Conservation (phyloP, 768 basidiomycete species). For the Amanita fuliginea region DNA sequence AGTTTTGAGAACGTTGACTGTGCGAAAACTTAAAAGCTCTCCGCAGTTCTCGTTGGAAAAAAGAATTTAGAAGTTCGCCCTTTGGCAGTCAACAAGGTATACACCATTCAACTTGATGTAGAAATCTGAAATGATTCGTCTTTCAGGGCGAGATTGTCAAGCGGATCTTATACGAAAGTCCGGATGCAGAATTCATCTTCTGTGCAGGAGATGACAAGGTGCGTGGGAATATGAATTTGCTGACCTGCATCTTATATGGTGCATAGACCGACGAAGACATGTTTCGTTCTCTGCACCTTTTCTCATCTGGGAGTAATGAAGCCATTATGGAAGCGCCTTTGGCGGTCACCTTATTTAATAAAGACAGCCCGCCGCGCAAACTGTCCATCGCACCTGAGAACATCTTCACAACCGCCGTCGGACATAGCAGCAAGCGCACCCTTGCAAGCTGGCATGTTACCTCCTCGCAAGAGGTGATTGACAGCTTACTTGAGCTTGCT, state of each 20-base stretch:
- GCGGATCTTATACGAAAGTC: conserved; percentile 84
- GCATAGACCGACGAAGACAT: conserved; percentile 94
- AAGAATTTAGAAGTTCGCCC: conserved; percentile 98
- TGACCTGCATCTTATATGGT: background rate
- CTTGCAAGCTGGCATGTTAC: conserved; percentile 90
- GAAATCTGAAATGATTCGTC: background rate
- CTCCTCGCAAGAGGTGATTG: conserved; percentile 77
- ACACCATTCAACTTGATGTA: background rate
- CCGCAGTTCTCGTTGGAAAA: conserved; percentile 83
- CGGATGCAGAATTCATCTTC: conserved; percentile 91
- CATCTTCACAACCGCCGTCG: conserved; percentile 91
- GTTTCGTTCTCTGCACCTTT: conserved; percentile 82
- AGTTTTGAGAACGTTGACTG: conserved; percentile 8
- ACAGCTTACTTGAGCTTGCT: conserved; percentile 60
- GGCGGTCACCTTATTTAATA: conserved; percentile 36
- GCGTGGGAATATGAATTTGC: background rate
- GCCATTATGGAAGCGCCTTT: conserved; percentile 50
- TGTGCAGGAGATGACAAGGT: conserved; percentile 99
- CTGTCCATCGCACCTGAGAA: conserved; percentile 56
- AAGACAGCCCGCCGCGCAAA: conserved; percentile 35
- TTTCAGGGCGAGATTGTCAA: conserved; percentile 87
- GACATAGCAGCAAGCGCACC: conserved; percentile 81
- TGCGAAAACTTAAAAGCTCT: conserved; percentile 1
- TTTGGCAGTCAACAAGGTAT: conserved; percentile 78
- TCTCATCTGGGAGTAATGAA: conserved; percentile 33